Base-by-base conservation (phyloP, 345 rosid species). In the Rhizophora apiculata region DNA sequence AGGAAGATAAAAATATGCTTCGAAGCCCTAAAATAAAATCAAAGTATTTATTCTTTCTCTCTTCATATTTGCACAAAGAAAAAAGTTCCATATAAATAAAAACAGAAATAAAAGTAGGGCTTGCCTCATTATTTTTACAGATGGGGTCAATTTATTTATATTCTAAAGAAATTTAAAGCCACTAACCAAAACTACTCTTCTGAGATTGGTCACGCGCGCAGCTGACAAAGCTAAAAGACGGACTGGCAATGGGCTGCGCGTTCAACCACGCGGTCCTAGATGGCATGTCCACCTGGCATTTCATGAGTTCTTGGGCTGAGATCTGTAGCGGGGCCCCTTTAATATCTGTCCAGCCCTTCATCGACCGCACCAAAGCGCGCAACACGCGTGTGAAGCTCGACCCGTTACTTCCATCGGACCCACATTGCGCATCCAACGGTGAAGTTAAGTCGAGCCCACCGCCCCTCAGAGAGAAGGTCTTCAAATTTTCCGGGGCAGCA, bases 201-300 rank as follows among this genome's bases (percentile, higher is more conserved):
- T 43, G 49, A 43, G 1, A 54, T 60, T 68, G 27, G 22, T 52
- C 53, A 2, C 39, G 59, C 3, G 34, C 6, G 13, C 90, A 89
- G 99, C 73, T 95, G 60, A 92, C 99, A 1, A 90, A 87, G 85
- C 85, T 95, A 27, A 86, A 72, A 72, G 92, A 92, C 64, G 99
- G 99, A 67, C 65, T 95, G 6, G 92, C 96, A n/a, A 80, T 95
- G 55, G 99, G 99, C 21, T 80, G 85, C 71, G 96, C 99, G 66
- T 92, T 95, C 74, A 95, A 95, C 70, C 99, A 92, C 79, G 97
- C 97, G 6, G 80, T 95, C 71, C 69, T 95, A 0, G 99, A 95
- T 61, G 99, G 96, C 0, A 86, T 85, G 24, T 80, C 96, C 65
- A 95, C 99, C 54, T 95, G 99, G 99, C 99, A 95, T 59, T 95